Evolutionary conservation across 805 yeast species (phyloP).

Genomic region (Cyberlindnera veronae): DNA sequence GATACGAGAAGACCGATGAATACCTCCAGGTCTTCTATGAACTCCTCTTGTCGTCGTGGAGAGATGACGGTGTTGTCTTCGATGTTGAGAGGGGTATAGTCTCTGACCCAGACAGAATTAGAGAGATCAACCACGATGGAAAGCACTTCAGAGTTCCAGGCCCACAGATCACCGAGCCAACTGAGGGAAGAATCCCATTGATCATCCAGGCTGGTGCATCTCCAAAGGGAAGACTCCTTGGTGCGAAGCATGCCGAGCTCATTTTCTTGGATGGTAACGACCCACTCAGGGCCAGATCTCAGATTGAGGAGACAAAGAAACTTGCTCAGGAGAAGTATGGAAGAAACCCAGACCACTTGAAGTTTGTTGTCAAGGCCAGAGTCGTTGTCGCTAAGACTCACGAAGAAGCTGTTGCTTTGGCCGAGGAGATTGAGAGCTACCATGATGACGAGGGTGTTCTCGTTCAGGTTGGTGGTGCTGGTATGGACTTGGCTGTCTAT

Average conservation of each 20-base stretch:
- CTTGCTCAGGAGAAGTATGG: conserved; percentile 36
- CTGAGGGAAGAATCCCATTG: conserved; percentile 44
- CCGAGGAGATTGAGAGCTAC: conserved; percentile 32
- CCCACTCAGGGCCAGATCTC: conserved; percentile 31
- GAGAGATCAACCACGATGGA: conserved; percentile 42
- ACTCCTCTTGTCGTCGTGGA: conserved; percentile 42
- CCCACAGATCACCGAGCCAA: conserved; percentile 42
- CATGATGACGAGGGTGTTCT: conserved; percentile 41
- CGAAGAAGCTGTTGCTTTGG: conserved; percentile 40
- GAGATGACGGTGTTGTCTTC: conserved; percentile 37
- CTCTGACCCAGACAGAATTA: conserved; percentile 39
- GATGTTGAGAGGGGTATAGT: conserved; percentile 31
- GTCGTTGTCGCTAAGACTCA: conserved; percentile 39
- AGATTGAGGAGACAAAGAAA: conserved; percentile 33
- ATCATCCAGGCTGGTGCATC: conserved; percentile 47
- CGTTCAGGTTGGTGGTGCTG: conserved; percentile 47
- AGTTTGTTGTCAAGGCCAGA: conserved; percentile 37
- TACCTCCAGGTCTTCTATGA: conserved; percentile 41
- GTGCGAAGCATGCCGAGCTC: conserved; percentile 44
- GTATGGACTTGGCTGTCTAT: conserved; percentile 39
- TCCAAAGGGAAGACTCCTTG: conserved; percentile 38
- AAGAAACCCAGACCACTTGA: conserved; percentile 38
- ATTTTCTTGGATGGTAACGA: conserved; percentile 36
- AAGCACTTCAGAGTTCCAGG: conserved; percentile 38
- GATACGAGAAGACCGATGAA: conserved; percentile 44